Base-by-base conservation (phyloP, 257 asterid species). In the Solanum peruvianum region DNA sequence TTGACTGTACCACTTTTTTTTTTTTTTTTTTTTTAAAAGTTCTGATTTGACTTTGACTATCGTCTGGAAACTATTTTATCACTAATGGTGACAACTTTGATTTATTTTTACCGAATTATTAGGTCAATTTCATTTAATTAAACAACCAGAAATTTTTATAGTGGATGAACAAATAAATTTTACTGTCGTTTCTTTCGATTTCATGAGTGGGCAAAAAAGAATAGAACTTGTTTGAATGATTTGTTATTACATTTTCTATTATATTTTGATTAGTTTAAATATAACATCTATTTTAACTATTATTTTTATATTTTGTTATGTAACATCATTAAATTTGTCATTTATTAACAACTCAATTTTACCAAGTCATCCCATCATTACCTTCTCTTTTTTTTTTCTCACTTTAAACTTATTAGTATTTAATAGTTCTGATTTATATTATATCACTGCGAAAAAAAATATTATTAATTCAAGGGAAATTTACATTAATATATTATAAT, bases 151-250 rank as follows among this genome's bases (percentile, higher is more conserved):
- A 39, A 7, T 1, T 13, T 86, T 45, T 44, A 20, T 21, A 47
- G 86, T 82, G 87, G 87, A 75, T 87, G 87, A 82, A 25, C 85
- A 69, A 87, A 84, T 62, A 58, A 76, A 83, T 82, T 82, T 87
- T 84, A 83, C 18, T 52, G 81, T 83, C 82, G 81, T 66, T 85
- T 60, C 31, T 56, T 86, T 85, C 86, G 41, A 84, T 41, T 82
- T 82, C 66, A 7, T 84, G 86, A 49, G 88, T 87, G 69, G 91
- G 89, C 69, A 83, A 11, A 37, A 25, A 62, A 60, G 82, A 76
- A 83, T 37, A 71, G 27, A 21, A 21, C 27, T 21, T 21, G 67
- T 9, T 60, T 9, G 27, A 9, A 60, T 60, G 67, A 60, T 49
- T 8, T 8, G 67, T 60, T 21, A 21, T 6, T 47, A 14, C 0